These are phyloP conservation scores for Paxillus involutus DNA, from an alignment of 768 basidiomycete genomes.

Conservation along the genomic window DNA sequence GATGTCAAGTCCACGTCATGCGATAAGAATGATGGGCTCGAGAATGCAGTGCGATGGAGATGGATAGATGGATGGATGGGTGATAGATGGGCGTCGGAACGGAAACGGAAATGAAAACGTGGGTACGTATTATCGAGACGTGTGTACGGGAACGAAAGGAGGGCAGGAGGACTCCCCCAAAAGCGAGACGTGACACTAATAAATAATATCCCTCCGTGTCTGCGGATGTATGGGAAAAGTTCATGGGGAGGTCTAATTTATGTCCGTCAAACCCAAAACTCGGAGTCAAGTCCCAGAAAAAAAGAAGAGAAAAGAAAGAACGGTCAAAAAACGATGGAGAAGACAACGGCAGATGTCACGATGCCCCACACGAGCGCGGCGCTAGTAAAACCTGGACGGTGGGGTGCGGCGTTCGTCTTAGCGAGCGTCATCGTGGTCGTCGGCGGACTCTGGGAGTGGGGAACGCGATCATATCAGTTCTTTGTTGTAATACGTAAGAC, in stretches of 20 bases:
- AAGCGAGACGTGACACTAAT: not conserved
- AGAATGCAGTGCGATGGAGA: not conserved
- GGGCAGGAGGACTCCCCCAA: not conserved
- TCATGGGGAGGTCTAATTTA: not conserved
- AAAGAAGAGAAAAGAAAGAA: not conserved
- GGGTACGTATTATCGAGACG: not conserved
- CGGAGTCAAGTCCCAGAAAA: not conserved
- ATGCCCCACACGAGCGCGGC: constrained; percentile 3
- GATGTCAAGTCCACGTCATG: too few relatives aligned
- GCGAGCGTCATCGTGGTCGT: not conserved
- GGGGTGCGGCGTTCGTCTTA: constrained; percentile 13
- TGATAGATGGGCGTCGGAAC: not conserved
- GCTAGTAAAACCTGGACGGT: constrained; percentile 5
- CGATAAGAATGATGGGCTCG: too few relatives aligned
- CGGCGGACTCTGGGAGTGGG: not conserved
- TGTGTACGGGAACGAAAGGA: not conserved
- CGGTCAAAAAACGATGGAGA: not conserved
- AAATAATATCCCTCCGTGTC: not conserved
- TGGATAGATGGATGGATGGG: not conserved
- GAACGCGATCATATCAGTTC: too few relatives aligned
- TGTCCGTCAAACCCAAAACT: not conserved
- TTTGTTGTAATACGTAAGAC: too few relatives aligned
- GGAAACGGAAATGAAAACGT: not conserved
- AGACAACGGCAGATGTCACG: not conserved
- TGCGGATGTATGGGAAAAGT: not conserved